Evolutionary conservation across 2,329 filamentous ascomycete species (phyloP), one percentile per base, ranked within the genome.

Genomic region (Cladophialophora chaetospira): DNA sequence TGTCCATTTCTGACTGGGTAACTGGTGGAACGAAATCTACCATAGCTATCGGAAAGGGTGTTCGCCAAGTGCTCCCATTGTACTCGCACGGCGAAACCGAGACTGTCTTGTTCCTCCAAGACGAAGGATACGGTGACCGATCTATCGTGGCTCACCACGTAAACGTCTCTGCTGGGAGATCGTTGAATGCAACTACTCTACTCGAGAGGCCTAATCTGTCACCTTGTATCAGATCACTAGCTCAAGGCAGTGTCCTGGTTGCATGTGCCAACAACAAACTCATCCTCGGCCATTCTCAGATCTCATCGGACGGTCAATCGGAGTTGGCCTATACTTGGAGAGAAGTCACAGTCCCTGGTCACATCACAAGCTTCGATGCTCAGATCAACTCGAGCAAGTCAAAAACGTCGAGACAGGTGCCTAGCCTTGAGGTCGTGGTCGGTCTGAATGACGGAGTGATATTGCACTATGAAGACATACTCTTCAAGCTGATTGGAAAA

Each of bases 361-460:
- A 82, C 38, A 82, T 92, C 49, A 85, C 83, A 25, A 85, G 83
- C 58, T 73, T 91, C 42, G 87, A 94, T 67, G 63, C 57, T 9
- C 59, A 58, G 28, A 49, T 66, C 42, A 53, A 54, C 21, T 11
- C 40, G 10, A 53, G 53, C n/a, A 63, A 64, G 23, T 55, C 61
- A 5, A 67, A 66, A 23, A 60, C 57, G 5, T 63, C 51, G 63
- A 66, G 70, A 61, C 69, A 58, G 62, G 59, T 65, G 17, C 67
- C 76, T 3, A 72, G 82, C 8, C 71, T 94, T n/a, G 88, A 96
- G 67, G 72, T 99, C 23, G 87, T 86, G 3, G 75, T 96, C 52
- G 94, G 94, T 50, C 86, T 89, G 61, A 82, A 83, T 4, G 82
- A 85, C 48, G 94, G 94, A 63, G 82, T 83, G 21, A 88, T 97